These are phyloP conservation scores for Zoysia pacifica DNA, from an alignment of 176 grass and related monocot species.

Conservation along the genomic window DNA sequence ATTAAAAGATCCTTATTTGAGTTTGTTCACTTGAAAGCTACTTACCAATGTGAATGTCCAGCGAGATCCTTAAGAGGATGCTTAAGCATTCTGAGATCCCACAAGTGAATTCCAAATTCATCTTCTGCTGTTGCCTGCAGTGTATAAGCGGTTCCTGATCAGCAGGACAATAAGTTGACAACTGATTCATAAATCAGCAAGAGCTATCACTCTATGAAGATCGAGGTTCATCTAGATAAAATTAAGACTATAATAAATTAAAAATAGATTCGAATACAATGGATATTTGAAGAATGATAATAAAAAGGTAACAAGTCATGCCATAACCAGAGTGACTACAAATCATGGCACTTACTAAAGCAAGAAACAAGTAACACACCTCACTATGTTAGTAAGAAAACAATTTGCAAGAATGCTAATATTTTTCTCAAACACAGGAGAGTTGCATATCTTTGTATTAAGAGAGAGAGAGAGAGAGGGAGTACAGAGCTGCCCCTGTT, in stretches of 20 bases:
- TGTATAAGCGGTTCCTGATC: constrained; percentile 5
- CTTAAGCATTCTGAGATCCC: constrained; percentile 93
- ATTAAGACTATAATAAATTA: constrained; percentile 3
- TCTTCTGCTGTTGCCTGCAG: constrained; percentile 94
- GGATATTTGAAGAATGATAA: constrained; percentile 5
- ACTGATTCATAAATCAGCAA: constrained; percentile 27
- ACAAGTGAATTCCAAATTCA: constrained; percentile 85
- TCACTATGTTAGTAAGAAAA: constrained; percentile 15
- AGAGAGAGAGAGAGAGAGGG: neutral
- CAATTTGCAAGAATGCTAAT: constrained; percentile 4
- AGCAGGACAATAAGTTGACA: constrained; percentile 24
- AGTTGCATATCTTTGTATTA: too few species aligned
- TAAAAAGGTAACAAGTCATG: constrained; percentile 6
- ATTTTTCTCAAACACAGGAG: neutral
- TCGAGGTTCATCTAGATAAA: neutral
- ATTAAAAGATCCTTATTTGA: constrained; percentile 29
- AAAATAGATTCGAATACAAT: constrained; percentile 4
- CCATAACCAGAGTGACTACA: constrained; percentile 3
- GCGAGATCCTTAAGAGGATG: constrained; percentile 85
- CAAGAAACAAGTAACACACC: constrained; percentile 11
- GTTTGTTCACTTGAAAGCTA: constrained; percentile 22
- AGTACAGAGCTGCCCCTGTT: too few species aligned
- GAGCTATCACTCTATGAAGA: constrained; percentile 11
- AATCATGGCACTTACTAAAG: constrained; percentile 18
- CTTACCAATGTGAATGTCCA: constrained; percentile 93